phyloP scores from a whole-genome alignment of 1,284 basidiomycete species.

The Marasmius fiardii region DNA sequence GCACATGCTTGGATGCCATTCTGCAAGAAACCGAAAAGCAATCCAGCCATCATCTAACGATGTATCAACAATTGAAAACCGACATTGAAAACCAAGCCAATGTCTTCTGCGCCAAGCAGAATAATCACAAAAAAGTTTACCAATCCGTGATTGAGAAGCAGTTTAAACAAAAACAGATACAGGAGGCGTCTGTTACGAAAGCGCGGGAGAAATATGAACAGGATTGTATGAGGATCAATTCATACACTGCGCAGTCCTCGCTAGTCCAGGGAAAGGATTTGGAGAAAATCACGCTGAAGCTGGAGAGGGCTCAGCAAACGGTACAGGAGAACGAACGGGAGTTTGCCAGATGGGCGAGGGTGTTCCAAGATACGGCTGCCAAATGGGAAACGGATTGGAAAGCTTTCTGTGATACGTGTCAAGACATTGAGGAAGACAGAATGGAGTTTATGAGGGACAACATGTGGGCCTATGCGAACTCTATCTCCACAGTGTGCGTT shows the following conservation, averaged over 20 bases:
- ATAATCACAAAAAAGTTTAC: slow-evolving; percentile 72
- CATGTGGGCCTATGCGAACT: slow-evolving; percentile 95
- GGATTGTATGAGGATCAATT: slow-evolving; percentile 94
- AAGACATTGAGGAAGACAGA: slow-evolving; percentile 94
- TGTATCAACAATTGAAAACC: slow-evolving; percentile 73
- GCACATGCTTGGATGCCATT: slow-evolving; percentile 74
- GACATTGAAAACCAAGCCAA: slow-evolving; percentile 73
- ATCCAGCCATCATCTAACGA: slow-evolving; percentile 62
- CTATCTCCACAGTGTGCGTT: slow-evolving; percentile 93
- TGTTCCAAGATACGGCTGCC: slow-evolving; percentile 74
- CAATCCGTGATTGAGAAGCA: slow-evolving; percentile 83
- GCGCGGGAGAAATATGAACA: slow-evolving; percentile 93
- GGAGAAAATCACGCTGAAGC: slow-evolving; percentile 85
- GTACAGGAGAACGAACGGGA: slow-evolving; percentile 90
- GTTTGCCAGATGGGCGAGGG: slow-evolving; percentile 84
- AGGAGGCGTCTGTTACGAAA: slow-evolving; percentile 82
- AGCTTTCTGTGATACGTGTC: slow-evolving; percentile 87
- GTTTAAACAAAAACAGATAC: slow-evolving; percentile 82
- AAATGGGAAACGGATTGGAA: slow-evolving; percentile 98
- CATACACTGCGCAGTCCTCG: slow-evolving; percentile 90
- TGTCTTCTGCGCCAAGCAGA: slow-evolving; percentile 65
- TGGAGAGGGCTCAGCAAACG: slow-evolving; percentile 88
- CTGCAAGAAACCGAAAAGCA: slow-evolving; percentile 85
- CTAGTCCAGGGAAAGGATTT: slow-evolving; percentile 93
- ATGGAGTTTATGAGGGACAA: slow-evolving; percentile 94